These are phyloP conservation scores for Adansonia digitata DNA, from an alignment of 345 rosid genomes.

Conservation along the genomic window DNA sequence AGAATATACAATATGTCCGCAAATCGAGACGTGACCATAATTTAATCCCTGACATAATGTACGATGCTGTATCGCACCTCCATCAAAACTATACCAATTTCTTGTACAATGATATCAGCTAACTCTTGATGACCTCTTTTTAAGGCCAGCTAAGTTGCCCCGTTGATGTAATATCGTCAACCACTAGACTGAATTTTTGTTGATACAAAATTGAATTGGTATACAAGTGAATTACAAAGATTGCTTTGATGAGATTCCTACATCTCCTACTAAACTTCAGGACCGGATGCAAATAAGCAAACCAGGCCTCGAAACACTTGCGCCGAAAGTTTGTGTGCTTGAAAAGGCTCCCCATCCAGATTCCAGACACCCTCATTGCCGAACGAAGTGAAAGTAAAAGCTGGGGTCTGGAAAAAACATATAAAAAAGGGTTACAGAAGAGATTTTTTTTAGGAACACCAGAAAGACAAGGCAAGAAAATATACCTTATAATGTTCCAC, in stretches of 20 bases:
- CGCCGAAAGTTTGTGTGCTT: conserved; percentile 83
- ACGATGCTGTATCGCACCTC: too few relatives aligned
- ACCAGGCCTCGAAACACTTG: conserved; percentile 87
- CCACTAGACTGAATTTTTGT: not conserved
- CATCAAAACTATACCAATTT: not conserved
- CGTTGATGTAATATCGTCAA: not conserved
- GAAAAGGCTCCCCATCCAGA: conserved; percentile 88
- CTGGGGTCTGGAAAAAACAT: conserved; percentile 50
- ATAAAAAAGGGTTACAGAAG: not conserved
- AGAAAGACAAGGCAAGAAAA: not conserved
- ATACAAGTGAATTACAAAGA: not conserved
- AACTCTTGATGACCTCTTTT: not conserved
- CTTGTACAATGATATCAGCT: not conserved
- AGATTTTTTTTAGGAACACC: not conserved
- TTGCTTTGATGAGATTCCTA: not conserved
- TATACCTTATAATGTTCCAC: conserved; percentile 86
- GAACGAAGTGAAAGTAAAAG: conserved; percentile 74
- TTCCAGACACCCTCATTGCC: conserved; percentile 89
- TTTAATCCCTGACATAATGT: too few relatives aligned
- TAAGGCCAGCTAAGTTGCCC: not conserved
- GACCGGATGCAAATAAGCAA: conserved; percentile 85
- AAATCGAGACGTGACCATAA: too few relatives aligned
- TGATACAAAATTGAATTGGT: conserved; percentile 10
- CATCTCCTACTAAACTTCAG: conserved; percentile 49
- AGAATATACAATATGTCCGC: too few relatives aligned